Base-by-base conservation (phyloP, 2,329 filamentous ascomycete genomes). In the Fusarium citri region DNA sequence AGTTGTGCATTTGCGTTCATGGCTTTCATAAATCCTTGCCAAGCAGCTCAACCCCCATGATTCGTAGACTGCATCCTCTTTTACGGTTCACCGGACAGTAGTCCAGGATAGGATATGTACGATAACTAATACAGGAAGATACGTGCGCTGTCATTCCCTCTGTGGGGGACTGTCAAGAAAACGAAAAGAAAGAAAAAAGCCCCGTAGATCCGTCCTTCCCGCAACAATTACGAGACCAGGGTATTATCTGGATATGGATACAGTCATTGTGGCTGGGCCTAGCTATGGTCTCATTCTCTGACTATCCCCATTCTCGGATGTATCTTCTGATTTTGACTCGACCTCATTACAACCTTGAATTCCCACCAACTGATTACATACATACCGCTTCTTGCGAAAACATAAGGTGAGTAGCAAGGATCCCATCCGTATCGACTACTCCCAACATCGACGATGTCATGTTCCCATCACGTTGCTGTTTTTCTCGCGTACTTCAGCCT, bases 381-480 rank as follows among this genome's bases (percentile, higher is more conserved):
- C 16, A 56, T 55, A 46, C 53, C 56, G n/a, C 48, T 51, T 51
- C 53, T 42, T 59, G 40, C 31, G 31, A 45, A 43, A 43, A 42
- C 22, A 51, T 37, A 51, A 40, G 22, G 22, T 18, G 18, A 51
- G 12, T 18, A 20, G 41, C 50, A 68, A 51, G 63, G 68, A 54
- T 70, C 23, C 59, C 58, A 18, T 45, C 18, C 11, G 23, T 37
- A n/a, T 57, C 43, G 26, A 37, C 16, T 18, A 15, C 18, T 43
- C 25, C 10, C 43, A 54, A 15, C 25, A 30, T 61, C 50, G 25
- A 65, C 58, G 22, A 71, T 66, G 53, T 49, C 60, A 71, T 72
- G 26, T 71, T 46, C 22, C 25, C 56, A 66, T 66, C 59, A 59
- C 47, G 40, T 31, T 54, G 34, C 10, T 37, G 34, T 51, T 53